A percentile compares a stretch with the other conserved stretches of the same genome.
Evolutionary conservation across 2,329 filamentous ascomycete genomes (phyloP).

Genomic region (Amesomyces nigricolor): DNA sequence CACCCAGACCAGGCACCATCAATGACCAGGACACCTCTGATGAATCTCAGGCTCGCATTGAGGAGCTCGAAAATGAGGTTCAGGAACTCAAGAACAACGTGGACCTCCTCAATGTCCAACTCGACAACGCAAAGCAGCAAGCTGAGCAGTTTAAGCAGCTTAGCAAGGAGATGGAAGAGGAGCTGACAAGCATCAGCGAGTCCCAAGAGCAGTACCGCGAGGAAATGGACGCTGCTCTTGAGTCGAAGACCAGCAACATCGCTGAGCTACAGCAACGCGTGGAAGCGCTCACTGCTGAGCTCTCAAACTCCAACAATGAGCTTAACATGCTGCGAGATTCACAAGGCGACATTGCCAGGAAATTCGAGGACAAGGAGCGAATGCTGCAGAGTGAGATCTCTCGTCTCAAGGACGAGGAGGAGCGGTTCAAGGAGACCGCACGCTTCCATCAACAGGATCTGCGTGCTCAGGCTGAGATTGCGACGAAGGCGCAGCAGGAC

Average conservation of each 20-base stretch:
- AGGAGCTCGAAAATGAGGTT: slow-evolving; percentile 78
- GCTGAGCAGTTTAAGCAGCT: slow-evolving; percentile 85
- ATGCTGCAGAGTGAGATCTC: slow-evolving; percentile 72
- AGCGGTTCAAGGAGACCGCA: slow-evolving; percentile 71
- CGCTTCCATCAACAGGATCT: slow-evolving; percentile 87
- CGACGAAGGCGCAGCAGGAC: slow-evolving; percentile 85
- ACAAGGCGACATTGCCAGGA: slow-evolving; percentile 66
- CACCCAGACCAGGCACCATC: slow-evolving; percentile 45
- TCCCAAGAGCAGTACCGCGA: slow-evolving; percentile 83
- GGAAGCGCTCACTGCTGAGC: slow-evolving; percentile 76
- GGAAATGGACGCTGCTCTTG: slow-evolving; percentile 70
- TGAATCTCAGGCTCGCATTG: slow-evolving; percentile 55
- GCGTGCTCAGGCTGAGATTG: slow-evolving; percentile 88
- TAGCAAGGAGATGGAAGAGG: slow-evolving; percentile 81
- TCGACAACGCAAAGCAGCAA: slow-evolving; percentile 75
- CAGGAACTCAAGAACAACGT: slow-evolving; percentile 83
- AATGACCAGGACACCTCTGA: slow-evolving; percentile 37
- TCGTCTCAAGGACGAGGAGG: slow-evolving; percentile 76
- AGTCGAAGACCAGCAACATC: slow-evolving; percentile 74
- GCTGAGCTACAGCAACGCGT: slow-evolving; percentile 76
- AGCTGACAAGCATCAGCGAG: slow-evolving; percentile 70
- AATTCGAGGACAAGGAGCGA: slow-evolving; percentile 75
- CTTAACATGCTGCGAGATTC: slow-evolving; percentile 73
- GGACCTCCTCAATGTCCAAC: slow-evolving; percentile 70
- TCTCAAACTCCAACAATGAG: slow-evolving; percentile 75